Conservation (phyloP, 331 rosid species). For the Acacia concinna region DNA sequence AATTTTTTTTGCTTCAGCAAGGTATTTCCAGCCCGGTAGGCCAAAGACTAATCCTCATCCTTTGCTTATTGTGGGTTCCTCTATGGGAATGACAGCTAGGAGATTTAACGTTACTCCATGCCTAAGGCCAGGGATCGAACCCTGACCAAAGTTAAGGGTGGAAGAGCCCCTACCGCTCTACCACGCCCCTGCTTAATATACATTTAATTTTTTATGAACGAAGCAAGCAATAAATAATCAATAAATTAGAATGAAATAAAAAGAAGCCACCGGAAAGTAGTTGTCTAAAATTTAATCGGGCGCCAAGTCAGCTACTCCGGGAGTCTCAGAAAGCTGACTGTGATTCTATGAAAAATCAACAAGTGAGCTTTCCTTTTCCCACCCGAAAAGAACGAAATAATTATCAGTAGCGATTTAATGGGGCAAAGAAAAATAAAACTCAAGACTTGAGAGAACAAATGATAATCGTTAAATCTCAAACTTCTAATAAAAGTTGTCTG, state of each 20-base stretch:
- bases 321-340: constrained; percentile 36
- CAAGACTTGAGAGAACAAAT: constrained; percentile 19
- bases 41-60: too few species aligned
- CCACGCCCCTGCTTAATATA: too few species aligned
- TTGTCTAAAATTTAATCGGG: constrained; percentile 21
- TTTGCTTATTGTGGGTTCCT: too few species aligned
- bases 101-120: too few species aligned
- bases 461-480: constrained; percentile 8
- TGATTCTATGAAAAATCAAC: constrained; percentile 36
- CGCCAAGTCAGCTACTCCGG: constrained; percentile 40
- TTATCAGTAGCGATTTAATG: background rate
- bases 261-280: background rate
- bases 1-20: too few species aligned
- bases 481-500: background rate
- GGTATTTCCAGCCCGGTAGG: too few species aligned
- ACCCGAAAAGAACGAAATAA: background rate
- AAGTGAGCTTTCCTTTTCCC: constrained; percentile 42
- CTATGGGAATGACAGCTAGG: too few species aligned
- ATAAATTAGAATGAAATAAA: background rate
- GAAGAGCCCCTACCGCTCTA: too few species aligned
- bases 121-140: too few species aligned
- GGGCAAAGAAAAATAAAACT: background rate
- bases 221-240: background rate
- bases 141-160: too few species aligned
- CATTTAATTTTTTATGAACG: background rate